Percentiles rank a stretch among this genome's conserved stretches.
Conservation (phyloP, 2,329 filamentous ascomycete species). For the Cordyceps farinosa region DNA sequence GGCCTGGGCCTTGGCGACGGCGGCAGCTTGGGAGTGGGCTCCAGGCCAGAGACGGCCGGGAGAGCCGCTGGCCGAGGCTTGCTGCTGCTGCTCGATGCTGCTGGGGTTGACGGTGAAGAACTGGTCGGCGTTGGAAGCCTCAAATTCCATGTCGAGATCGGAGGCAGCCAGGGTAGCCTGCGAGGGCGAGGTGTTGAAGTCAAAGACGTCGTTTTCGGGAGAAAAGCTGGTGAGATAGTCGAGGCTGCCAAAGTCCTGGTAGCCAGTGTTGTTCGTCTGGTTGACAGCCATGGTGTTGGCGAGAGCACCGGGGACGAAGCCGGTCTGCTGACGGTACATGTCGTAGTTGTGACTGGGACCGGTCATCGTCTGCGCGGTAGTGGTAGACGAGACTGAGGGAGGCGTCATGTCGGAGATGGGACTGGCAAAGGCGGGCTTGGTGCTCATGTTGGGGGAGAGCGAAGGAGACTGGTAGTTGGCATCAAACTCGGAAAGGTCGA, state of each 20-base stretch:
- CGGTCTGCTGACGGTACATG: conserved; percentile 92
- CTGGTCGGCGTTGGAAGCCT: conserved; percentile 47
- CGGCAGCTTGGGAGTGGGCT: conserved; percentile 85
- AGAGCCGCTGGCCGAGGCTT: conserved; percentile 45
- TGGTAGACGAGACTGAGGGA: conserved; percentile 50
- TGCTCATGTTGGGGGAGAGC: conserved; percentile 50
- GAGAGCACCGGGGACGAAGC: conserved; percentile 79
- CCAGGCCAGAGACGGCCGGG: conserved; percentile 81
- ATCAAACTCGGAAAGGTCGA: conserved; percentile 63
- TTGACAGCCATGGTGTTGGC: conserved; percentile 77
- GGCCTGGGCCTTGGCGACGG: conserved; percentile 64
- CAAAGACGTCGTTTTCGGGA: conserved; percentile 63
- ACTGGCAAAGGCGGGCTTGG: conserved; percentile 52
- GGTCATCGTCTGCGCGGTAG: conserved; percentile 59
- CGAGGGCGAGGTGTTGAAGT: conserved; percentile 67
- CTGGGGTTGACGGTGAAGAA: conserved; percentile 74
- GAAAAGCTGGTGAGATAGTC: conserved; percentile 55
- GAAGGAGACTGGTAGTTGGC: conserved; percentile 59
- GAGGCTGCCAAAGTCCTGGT: conserved; percentile 46
- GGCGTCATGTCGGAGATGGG: conserved; percentile 52
- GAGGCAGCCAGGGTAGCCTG: conserved; percentile 54
- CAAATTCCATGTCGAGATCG: conserved; percentile 63
- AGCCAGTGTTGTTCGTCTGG: conserved; percentile 54
- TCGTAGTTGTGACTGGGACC: conserved; percentile 94
- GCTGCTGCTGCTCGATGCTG: conserved; percentile 53